These are phyloP conservation scores for Monotropa hypopitys DNA, from an alignment of 179 eudicot species.

Conservation along the genomic window DNA sequence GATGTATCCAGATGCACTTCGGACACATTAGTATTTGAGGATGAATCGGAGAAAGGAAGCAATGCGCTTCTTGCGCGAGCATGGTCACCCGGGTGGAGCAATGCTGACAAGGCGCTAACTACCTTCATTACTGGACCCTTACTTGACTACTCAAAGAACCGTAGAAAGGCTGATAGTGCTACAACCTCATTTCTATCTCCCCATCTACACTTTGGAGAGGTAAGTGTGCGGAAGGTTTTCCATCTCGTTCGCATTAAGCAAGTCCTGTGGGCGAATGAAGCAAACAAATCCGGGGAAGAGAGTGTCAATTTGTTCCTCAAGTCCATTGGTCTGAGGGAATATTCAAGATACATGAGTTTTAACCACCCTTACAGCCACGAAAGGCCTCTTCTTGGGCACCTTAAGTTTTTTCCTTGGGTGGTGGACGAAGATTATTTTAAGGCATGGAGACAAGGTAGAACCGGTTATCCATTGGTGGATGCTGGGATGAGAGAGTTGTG, in stretches of 20 bases:
- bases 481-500: conserved; percentile 98
- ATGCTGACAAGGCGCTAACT: conserved; percentile 77
- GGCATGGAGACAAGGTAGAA: conserved; percentile 97
- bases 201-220: conserved; percentile 88
- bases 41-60: conserved; percentile 86
- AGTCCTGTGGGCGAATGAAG: conserved; percentile 87
- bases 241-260: conserved; percentile 76
- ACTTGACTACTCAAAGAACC: conserved; percentile 69
- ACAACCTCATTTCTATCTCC: conserved; percentile 98
- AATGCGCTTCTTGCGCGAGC: conserved; percentile 96
- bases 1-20: conserved; percentile 60
- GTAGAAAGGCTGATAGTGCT: conserved; percentile 92
- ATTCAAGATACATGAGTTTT: conserved; percentile 88
- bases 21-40: conserved; percentile 61
- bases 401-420: conserved; percentile 91
- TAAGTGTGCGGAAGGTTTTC: conserved; percentile 79
- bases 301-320: conserved; percentile 89
- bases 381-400: conserved; percentile 81
- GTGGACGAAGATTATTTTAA: conserved; percentile 74
- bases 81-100: conserved; percentile 99
- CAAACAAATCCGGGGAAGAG: conserved; percentile 75
- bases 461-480: conserved; percentile 94
- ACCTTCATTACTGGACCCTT: conserved; percentile 73
- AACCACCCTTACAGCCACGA: conserved; percentile 92
- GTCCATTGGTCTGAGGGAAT: conserved; percentile 87